Evolutionary conservation across 495 filamentous ascomycete species (phyloP).

Genomic region (Penicillium atrosanguineum): DNA sequence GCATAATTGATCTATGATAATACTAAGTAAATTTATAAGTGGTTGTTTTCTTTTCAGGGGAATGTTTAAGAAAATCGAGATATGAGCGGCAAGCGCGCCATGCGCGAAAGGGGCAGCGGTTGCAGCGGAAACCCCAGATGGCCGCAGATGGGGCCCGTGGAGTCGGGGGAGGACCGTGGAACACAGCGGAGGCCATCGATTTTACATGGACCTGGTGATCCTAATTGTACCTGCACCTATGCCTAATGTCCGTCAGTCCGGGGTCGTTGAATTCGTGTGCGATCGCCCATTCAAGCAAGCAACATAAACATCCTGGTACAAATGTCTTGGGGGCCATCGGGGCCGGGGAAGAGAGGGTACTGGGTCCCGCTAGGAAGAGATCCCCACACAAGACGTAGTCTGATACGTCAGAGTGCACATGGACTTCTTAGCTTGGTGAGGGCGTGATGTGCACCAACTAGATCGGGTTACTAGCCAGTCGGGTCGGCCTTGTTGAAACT

Average conservation of each 20-base stretch:
- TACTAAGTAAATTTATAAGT: neutral
- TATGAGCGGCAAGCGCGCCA: constrained; percentile 45
- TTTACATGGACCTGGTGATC: constrained; percentile 19
- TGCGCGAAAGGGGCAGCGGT: constrained; percentile 37
- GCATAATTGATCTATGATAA: neutral
- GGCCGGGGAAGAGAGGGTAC: constrained; percentile 14
- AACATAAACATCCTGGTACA: neutral
- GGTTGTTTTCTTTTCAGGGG: neutral
- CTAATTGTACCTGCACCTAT: constrained; percentile 11
- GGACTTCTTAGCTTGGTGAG: constrained; percentile 10
- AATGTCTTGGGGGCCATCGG: neutral
- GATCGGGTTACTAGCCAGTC: constrained; percentile 23
- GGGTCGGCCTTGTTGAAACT: constrained; percentile 14
- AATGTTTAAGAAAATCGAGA: neutral
- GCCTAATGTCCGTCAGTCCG: constrained; percentile 7
- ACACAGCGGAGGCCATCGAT: neutral
- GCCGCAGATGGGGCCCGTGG: constrained; percentile 14
- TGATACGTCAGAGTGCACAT: constrained; percentile 22
- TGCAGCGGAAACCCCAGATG: constrained; percentile 40
- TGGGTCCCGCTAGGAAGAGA: constrained; percentile 6
- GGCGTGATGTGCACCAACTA: constrained; percentile 21
- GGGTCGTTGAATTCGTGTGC: neutral
- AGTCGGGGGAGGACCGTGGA: constrained; percentile 27
- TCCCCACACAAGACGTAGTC: constrained; percentile 10
- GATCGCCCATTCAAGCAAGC: neutral